Evolutionary conservation across 257 asterid species (phyloP).

Genomic region (Solanum medicagineum): DNA sequence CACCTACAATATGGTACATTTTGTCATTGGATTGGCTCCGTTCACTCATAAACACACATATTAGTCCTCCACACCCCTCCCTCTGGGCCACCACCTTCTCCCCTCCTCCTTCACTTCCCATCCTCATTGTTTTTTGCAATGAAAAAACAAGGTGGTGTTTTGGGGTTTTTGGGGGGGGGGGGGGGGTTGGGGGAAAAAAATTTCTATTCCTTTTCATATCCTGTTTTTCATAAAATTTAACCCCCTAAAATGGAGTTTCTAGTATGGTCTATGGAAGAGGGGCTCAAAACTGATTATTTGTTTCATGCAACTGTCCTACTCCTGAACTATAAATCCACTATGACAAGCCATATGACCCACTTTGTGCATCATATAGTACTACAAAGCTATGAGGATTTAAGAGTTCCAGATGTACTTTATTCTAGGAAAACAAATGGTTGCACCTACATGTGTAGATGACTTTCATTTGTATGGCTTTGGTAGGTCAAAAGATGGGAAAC

Average conservation of each 20-base stretch:
- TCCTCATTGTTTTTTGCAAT: not conserved
- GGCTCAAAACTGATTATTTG: not conserved
- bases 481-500: not conserved
- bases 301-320: not conserved
- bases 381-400: not conserved
- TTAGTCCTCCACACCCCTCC: not conserved
- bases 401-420: not conserved
- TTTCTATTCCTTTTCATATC: not conserved
- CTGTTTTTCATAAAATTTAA: not conserved
- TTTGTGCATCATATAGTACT: not conserved
- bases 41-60: not conserved
- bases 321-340: not conserved
- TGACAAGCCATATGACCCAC: not conserved
- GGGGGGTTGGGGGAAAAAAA: not conserved
- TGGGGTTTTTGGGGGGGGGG: not conserved
- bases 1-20: not conserved
- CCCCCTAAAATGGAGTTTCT: not conserved
- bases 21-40: not conserved
- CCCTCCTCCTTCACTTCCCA: not conserved
- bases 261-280: not conserved
- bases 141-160: not conserved
- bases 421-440: not conserved
- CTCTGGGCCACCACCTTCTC: not conserved
- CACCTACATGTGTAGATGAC: not conserved
- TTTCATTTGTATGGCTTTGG: not conserved